Conservation (phyloP, 208 protist genomes). For the Crithidia fasciculata region DNA sequence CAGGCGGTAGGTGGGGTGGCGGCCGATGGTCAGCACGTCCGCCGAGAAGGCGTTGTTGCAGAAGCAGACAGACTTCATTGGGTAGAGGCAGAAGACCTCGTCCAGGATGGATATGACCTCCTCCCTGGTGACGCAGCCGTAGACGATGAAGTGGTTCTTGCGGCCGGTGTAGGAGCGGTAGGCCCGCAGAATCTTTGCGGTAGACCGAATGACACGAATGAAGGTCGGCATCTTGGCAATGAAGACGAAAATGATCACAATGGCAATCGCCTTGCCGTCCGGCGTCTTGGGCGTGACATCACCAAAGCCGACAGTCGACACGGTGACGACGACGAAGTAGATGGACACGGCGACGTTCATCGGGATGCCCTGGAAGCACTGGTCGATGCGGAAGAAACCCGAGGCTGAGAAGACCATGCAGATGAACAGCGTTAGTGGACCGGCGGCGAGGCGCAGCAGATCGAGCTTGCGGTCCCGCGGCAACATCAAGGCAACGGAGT, state of each 20-base stretch:
- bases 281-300: constrained; percentile 74
- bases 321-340: constrained; percentile 84
- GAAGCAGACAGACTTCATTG: constrained; percentile 87
- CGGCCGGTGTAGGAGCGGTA: constrained; percentile 76
- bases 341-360: constrained; percentile 66
- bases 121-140: constrained; percentile 68
- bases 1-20: constrained; percentile 81
- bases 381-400: constrained; percentile 74
- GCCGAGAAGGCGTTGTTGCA: constrained; percentile 71
- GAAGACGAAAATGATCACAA: constrained; percentile 87
- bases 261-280: constrained; percentile 63
- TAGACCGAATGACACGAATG: constrained; percentile 71
- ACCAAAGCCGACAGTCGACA: constrained; percentile 85
- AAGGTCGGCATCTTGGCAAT: constrained; percentile 86
- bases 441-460: constrained; percentile 65
- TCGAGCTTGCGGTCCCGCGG: constrained; percentile 68
- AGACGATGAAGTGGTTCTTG: constrained; percentile 83
- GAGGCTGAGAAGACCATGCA: constrained; percentile 75
- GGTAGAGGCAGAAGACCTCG: constrained; percentile 86
- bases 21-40: constrained; percentile 74
- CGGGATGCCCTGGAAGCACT: constrained; percentile 69
- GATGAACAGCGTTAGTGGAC: constrained; percentile 78
- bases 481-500: constrained; percentile 72
- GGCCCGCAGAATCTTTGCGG: constrained; percentile 60
- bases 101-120: constrained; percentile 84